These are phyloP conservation scores for Pisolithus marmoratus DNA, from an alignment of 768 basidiomycete species.

Conservation along the genomic window DNA sequence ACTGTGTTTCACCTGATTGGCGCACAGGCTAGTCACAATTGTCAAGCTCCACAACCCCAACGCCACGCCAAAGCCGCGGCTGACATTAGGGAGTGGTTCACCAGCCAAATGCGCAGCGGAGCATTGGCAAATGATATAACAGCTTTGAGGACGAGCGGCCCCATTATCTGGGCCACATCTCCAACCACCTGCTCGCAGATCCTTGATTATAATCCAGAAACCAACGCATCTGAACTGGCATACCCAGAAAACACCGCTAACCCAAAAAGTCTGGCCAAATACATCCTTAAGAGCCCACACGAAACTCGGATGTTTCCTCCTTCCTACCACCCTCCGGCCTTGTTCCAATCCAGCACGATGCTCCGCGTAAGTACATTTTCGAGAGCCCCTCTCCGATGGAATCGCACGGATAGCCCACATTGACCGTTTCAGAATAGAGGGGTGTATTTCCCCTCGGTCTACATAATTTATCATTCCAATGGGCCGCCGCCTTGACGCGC, in stretches of 20 bases:
- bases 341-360: conserved; percentile 29
- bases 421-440: conserved; percentile 35
- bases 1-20: conserved; percentile 47
- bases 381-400: conserved; percentile 2
- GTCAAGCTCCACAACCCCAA: conserved; percentile 47
- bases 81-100: conserved; percentile 34
- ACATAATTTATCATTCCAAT: conserved; percentile 54
- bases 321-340: conserved; percentile 41
- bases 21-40: conserved; percentile 47
- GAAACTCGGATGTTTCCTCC: conserved; percentile 45
- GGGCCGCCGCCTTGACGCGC: conserved; percentile 42
- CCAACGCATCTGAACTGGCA: background rate
- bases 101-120: conserved; percentile 35
- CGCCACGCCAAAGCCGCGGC: conserved; percentile 55
- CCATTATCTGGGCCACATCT: conserved; percentile 58
- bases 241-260: conserved; percentile 55
- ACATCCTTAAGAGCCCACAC: conserved; percentile 58
- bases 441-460: conserved; percentile 35
- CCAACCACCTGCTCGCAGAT: conserved; percentile 42
- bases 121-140: conserved; percentile 56
- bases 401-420: conserved; percentile 33
- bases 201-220: background rate
- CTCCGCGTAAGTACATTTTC: conserved; percentile 17
- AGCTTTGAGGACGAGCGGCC: conserved; percentile 54
- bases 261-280: conserved; percentile 56